A percentile compares a stretch with the other conserved stretches of the same genome.
Conservation (phyloP, 164 flowering plant species). For the Piper betle region DNA sequence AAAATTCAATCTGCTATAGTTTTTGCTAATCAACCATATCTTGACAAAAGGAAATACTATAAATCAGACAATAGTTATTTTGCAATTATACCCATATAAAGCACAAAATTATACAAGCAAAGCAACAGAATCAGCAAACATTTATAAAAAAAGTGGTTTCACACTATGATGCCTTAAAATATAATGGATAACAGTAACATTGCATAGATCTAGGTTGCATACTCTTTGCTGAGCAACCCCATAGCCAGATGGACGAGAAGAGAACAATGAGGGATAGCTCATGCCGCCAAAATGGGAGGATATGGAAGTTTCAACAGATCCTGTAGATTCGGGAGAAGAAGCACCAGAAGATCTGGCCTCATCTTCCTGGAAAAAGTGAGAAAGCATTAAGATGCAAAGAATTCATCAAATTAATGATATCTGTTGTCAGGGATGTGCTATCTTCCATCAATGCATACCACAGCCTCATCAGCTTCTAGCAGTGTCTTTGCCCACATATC, state of each 20-base stretch:
- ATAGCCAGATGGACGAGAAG: conserved; percentile 58
- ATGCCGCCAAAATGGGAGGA: conserved; percentile 98
- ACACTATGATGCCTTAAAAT: background rate
- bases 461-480: conserved; percentile 68
- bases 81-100: no score
- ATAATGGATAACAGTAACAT: background rate
- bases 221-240: conserved; percentile 57
- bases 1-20: no score
- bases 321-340: conserved; percentile 88
- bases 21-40: no score
- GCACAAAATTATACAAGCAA: no score
- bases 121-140: background rate
- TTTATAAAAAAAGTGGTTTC: no score
- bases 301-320: conserved; percentile 95
- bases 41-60: no score
- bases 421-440: background rate
- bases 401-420: background rate
- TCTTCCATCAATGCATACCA: conserved; percentile 24
- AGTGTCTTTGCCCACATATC: conserved; percentile 99
- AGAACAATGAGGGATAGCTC: conserved; percentile 92
- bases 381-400: background rate
- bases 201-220: conserved; percentile 1
- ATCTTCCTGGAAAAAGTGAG: conserved; percentile 53
- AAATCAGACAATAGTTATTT: no score
- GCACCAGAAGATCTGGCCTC: conserved; percentile 89